Evolutionary conservation across 2,329 filamentous ascomycete genomes (phyloP).

Genomic region (Botrytis sinoallii): DNA sequence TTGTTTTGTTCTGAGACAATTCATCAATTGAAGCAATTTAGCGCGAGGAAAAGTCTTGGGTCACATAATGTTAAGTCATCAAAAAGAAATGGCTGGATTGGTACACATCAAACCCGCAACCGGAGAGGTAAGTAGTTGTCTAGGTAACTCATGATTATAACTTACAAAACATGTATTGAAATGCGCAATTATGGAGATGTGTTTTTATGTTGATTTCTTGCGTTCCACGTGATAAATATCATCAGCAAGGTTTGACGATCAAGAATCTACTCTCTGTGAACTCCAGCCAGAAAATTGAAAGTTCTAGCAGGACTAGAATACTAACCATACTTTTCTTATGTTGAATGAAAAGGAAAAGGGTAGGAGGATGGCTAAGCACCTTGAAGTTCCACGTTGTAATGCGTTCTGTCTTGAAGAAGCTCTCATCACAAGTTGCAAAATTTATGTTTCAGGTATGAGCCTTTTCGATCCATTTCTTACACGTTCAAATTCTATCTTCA

Average conservation of each 20-base stretch:
- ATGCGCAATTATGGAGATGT: too few species aligned
- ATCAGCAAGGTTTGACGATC: neutral
- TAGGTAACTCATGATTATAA: neutral
- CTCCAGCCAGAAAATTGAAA: neutral
- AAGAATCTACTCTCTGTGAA: neutral
- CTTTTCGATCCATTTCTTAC: neutral
- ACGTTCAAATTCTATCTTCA: neutral
- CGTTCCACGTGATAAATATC: neutral
- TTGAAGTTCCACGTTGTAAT: neutral
- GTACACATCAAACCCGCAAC: neutral
- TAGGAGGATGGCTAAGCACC: neutral
- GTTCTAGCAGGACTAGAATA: neutral
- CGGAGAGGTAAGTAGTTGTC: neutral
- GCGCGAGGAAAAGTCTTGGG: neutral
- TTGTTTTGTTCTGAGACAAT: neutral
- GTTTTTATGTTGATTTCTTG: neutral
- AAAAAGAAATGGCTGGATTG: neutral
- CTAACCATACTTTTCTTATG: neutral
- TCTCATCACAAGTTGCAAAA: neutral
- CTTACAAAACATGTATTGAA: neutral
- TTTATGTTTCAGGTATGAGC: neutral
- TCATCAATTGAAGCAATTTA: neutral
- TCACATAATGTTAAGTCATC: neutral
- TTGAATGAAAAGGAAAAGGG: neutral
- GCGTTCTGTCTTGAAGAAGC: neutral